Evolutionary conservation across 768 basidiomycete species (phyloP), one percentile per base, ranked within the genome.

Genomic region (Serendipita sp.): DNA sequence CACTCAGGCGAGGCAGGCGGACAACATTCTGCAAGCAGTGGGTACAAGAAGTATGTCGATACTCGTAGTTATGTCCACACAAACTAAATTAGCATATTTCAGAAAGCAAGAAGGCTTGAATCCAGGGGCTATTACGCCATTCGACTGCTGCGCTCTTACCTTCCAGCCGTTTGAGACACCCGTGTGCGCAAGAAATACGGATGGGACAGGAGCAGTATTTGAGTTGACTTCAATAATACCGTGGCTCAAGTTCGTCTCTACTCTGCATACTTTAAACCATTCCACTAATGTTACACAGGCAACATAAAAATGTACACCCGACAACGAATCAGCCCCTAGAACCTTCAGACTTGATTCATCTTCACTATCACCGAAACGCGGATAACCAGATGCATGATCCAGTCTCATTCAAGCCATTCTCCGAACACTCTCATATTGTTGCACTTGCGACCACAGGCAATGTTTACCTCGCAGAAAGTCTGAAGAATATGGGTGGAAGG

Each of bases 401-500:
- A 0, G 92, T 99, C 48, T 92, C 92, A 2, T 99, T 95, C 82
- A 98, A 97, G 73, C 88, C 90, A 1, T 96, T 99, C 80, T 93
- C 81, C 71, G 88, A 95, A 67, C 95, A 98, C 73, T 94, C 95
- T 0, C 89, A 97, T 71, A 89, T 99, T 64, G 89, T 92, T 44
- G 89, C 90, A 46, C 85, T 96, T 68, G 85, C 86, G 3, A 86
- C 84, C 0, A 92, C 92, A 0, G 93, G 92, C 15, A 96, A 96
- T 72, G 92, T 98, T 13, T 98, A 89, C 74, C 79, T 94, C 16
- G 86, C 88, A 5, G 96, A 97, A 54, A 95, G 93, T 69, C 78
- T 92, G 66, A 91, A 86, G 71, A 69, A 74, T 1, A 65, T 68
- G 53, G 88, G 86, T 24, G 88, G 89, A 66, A 80, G 78, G 68